These are phyloP conservation scores for Ustilago shanxiensis DNA, from an alignment of 1,284 basidiomycete genomes.

Conservation along the genomic window DNA sequence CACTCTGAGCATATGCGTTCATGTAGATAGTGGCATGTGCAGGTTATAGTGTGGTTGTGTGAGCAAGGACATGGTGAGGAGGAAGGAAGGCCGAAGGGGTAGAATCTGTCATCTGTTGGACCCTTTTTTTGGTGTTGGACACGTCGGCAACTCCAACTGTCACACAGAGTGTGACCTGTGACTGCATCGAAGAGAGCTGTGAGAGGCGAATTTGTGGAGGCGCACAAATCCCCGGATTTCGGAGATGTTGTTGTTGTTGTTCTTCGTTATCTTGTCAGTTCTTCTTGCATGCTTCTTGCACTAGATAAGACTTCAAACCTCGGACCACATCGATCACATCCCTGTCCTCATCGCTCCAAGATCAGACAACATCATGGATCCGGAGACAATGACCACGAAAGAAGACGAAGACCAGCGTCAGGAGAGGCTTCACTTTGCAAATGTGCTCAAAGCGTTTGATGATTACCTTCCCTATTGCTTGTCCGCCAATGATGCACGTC, in stretches of 20 bases:
- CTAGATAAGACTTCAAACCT: background rate
- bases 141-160: constrained; percentile 15
- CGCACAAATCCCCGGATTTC: constrained; percentile 25
- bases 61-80: background rate
- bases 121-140: constrained; percentile 3
- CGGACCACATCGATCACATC: background rate
- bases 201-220: constrained; percentile 19
- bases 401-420: constrained; percentile 39
- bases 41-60: background rate
- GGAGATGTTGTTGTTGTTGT: constrained; percentile 9
- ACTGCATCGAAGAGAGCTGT: too few relatives aligned
- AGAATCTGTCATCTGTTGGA: background rate
- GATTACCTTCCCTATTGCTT: constrained; percentile 66
- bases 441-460: constrained; percentile 63
- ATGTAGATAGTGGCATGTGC: constrained; percentile 27
- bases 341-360: background rate
- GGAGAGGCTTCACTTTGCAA: constrained; percentile 63
- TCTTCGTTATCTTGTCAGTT: constrained; percentile 14
- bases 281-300: constrained; percentile 2
- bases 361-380: background rate
- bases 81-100: background rate
- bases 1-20: constrained; percentile 16
- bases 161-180: constrained; percentile 8
- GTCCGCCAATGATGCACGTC: constrained; percentile 57
- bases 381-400: background rate